Evolutionary conservation across 345 rosid genomes (phyloP), one percentile per base, ranked within the genome.

Genomic region (Citropsis articulata): DNA sequence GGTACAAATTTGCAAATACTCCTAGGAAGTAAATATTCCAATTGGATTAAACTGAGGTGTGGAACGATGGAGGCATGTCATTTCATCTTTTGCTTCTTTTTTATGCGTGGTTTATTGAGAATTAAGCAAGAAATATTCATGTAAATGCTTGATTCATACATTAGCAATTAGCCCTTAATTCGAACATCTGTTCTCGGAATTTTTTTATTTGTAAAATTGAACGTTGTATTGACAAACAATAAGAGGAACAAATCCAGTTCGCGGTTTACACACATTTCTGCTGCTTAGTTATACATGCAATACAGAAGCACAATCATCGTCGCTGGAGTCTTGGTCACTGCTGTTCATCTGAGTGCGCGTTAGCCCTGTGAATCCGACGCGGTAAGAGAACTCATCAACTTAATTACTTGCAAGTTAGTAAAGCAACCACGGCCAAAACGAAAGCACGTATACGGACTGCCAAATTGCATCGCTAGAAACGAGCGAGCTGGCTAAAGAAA

Each of bases 1-100:
- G n/a, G 1, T 84, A 81, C 70, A 81, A 83, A 62, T 33, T 73
- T 36, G 86, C 90, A 25, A 73, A 88, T 71, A 86, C 90, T 2
- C 90, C 91, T 1, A 21, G 63, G 40, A 85, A 80, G 50, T 78
- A 79, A 75, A 24, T 61, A 22, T 45, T 45, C 50, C 35, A 38
- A 30, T 2, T 7, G 57, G 25, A 64, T 31, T 7, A 57, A 21
- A 45, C 50, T 6, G 10, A 55, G 57, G 25, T 70, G 50, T 45
- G 63, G 36, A 63, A 40, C 70, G 7, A 30, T 67, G 31, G 50
- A 27, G 62, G 35, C 33, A 53, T 3, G 6, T 16, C 53, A 38
- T 30, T 18, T 40, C 25, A n/a, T 21, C 21, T 13, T n/a, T 69
- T 78, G 36, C 14, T n/a, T 62, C 36, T 45, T 4, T 55, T 19